Evolutionary conservation across 2,329 filamentous ascomycete species (phyloP).

Genomic region (Dendryphion nanum): DNA sequence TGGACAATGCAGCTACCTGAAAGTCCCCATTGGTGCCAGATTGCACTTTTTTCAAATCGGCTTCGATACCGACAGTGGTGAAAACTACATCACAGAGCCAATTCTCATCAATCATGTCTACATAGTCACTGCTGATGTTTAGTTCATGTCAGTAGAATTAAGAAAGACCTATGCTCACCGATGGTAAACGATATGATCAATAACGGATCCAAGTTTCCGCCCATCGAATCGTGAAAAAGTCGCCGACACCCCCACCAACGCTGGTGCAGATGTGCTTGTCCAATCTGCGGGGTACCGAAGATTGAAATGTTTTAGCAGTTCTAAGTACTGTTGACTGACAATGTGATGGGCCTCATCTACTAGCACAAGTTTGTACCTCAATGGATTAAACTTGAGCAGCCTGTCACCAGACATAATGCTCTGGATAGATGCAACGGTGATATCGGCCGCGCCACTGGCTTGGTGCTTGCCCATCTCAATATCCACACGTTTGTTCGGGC

Average conservation of each 20-base stretch:
- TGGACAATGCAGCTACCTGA: conserved; percentile 71
- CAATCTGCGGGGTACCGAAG: conserved; percentile 53
- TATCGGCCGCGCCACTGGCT: conserved; percentile 80
- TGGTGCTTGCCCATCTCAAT: conserved; percentile 84
- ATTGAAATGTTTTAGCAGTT: conserved; percentile 74
- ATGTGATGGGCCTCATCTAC: conserved; percentile 98
- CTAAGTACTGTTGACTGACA: conserved; percentile 77
- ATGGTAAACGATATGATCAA: conserved; percentile 96
- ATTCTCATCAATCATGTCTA: conserved; percentile 81
- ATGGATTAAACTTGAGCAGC: conserved; percentile 78
- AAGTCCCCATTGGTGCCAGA: conserved; percentile 73
- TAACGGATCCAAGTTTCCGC: conserved; percentile 74
- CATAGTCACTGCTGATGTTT: conserved; percentile 55
- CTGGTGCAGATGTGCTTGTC: conserved; percentile 32
- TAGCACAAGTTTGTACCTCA: conserved; percentile 80
- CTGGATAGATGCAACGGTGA: conserved; percentile 87
- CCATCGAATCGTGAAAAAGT: conserved; percentile 80
- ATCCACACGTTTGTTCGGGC: conserved; percentile 78
- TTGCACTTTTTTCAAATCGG: conserved; percentile 72
- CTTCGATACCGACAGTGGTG: conserved; percentile 83
- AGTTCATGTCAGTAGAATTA: background rate
- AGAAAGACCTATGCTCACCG: conserved; percentile 46
- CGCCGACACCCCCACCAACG: conserved; percentile 87
- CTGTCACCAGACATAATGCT: conserved; percentile 77
- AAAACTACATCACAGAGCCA: conserved; percentile 93